Conservation (phyloP, 2,329 filamentous ascomycete genomes). For the Incumbomyces lentus region DNA sequence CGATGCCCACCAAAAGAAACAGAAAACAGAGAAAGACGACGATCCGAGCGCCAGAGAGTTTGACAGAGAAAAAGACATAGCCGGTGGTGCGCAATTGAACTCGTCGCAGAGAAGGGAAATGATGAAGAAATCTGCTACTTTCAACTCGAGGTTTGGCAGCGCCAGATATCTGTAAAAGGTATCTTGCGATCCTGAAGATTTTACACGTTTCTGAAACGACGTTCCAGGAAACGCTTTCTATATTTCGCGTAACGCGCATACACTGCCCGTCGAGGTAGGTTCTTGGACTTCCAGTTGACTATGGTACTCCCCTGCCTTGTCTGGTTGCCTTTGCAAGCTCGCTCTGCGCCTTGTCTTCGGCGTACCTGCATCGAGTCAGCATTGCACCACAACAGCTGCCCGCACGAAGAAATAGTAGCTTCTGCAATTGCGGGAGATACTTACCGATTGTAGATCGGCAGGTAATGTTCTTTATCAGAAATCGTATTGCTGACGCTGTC, state of each 20-base stretch:
- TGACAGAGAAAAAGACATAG: constrained; percentile 91
- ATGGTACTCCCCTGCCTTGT: constrained; percentile 53
- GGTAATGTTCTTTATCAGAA: constrained; percentile 59
- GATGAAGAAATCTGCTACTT: constrained; percentile 67
- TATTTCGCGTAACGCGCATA: not conserved
- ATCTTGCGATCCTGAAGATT: too few relatives aligned
- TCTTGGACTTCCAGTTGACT: constrained; percentile 2
- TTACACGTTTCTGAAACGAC: not conserved
- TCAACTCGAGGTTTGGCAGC: constrained; percentile 69
- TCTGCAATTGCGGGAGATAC: not conserved
- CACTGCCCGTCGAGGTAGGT: not conserved
- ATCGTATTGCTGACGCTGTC: constrained; percentile 57
- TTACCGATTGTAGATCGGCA: constrained; percentile 56
- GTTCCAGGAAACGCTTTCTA: not conserved
- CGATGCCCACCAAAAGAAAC: constrained; percentile 44
- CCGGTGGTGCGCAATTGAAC: constrained; percentile 59
- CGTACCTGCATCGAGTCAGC: constrained; percentile 28
- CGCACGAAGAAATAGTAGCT: too few relatives aligned
- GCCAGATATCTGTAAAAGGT: constrained; percentile 48
- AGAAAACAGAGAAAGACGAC: constrained; percentile 59
- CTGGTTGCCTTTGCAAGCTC: constrained; percentile 54
- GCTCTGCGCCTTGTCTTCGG: constrained; percentile 55
- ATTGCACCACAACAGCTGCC: not conserved
- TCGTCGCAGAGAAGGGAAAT: constrained; percentile 66
- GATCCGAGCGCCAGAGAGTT: constrained; percentile 85